These are phyloP conservation scores for Acer yangbiense DNA, from an alignment of 345 rosid genomes.

Conservation along the genomic window DNA sequence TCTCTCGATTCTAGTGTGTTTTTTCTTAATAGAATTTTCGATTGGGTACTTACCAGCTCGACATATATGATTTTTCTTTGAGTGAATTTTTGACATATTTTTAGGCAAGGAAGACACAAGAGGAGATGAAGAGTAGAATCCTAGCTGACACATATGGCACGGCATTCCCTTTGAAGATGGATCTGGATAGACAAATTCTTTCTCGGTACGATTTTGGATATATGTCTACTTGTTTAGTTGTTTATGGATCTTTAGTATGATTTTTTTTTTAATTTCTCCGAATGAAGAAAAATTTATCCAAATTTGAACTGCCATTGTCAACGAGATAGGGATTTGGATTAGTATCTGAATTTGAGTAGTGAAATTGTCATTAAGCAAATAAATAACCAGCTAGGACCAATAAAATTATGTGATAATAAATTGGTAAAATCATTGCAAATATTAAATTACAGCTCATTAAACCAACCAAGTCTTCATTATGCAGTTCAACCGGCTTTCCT, in stretches of 20 bases:
- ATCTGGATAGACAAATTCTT: conserved; percentile 83
- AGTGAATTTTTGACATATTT: neutral
- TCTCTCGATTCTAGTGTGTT: too few species aligned
- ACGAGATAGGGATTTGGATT: neutral
- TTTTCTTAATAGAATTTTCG: too few species aligned
- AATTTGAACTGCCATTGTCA: neutral
- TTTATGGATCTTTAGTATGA: neutral
- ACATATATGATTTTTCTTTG: too few species aligned
- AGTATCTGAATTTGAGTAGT: neutral
- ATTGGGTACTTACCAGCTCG: too few species aligned
- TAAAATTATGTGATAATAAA: neutral
- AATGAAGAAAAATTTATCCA: neutral
- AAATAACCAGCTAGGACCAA: neutral
- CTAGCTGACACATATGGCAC: conserved; percentile 72
- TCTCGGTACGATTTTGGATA: conserved; percentile 52
- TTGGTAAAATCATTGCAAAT: too few species aligned
- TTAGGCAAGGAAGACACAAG: conserved; percentile 57
- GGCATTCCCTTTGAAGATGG: conserved; percentile 88
- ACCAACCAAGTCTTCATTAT: too few species aligned
- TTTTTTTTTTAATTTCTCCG: neutral
- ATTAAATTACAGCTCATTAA: too few species aligned
- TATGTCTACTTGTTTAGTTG: too few species aligned
- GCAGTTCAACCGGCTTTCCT: too few species aligned
- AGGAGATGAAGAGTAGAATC: conserved; percentile 59
- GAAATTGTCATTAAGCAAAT: neutral